These are phyloP conservation scores for Penicillium tannophilum DNA, from an alignment of 495 filamentous ascomycete species.

Conservation along the genomic window DNA sequence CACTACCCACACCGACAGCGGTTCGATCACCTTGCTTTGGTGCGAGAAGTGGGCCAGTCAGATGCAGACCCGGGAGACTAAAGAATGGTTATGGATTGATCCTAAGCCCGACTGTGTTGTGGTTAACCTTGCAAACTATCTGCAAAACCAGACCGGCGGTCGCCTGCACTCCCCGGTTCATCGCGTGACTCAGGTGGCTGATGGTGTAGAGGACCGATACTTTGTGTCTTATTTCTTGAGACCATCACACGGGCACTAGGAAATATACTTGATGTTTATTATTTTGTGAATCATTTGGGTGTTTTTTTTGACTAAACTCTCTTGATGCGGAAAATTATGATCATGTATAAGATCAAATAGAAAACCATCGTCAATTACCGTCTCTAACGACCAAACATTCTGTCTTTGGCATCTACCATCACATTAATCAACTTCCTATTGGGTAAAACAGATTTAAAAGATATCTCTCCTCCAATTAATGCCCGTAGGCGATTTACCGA, in stretches of 20 bases:
- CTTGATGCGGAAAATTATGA: too few relatives aligned
- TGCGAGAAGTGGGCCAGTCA: conserved; percentile 25
- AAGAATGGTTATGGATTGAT: conserved; percentile 21
- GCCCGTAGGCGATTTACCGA: too few relatives aligned
- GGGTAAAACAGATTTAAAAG: too few relatives aligned
- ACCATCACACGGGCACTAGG: conserved; percentile 4
- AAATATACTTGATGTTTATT: too few relatives aligned
- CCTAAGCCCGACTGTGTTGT: conserved; percentile 23
- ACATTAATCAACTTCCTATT: too few relatives aligned
- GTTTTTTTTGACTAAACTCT: too few relatives aligned
- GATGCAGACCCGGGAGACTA: conserved; percentile 19
- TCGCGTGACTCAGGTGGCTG: conserved; percentile 29
- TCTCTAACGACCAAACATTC: too few relatives aligned
- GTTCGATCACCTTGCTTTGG: conserved; percentile 25
- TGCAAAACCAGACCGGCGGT: conserved; percentile 27
- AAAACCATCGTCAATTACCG: too few relatives aligned
- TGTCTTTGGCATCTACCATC: too few relatives aligned
- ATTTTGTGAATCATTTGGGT: too few relatives aligned
- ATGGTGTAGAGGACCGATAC: conserved; percentile 29
- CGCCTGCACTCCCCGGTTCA: conserved; percentile 28
- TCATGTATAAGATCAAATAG: too few relatives aligned
- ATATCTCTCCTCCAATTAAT: too few relatives aligned
- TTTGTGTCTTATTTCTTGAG: conserved; percentile 34
- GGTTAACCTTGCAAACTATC: conserved; percentile 33
- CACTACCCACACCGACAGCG: conserved; percentile 21